A percentile compares a stretch with the other conserved stretches of the same genome.
phyloP scores from a whole-genome alignment of 2,329 filamentous ascomycete genomes.

The Cladosporium sp. region DNA sequence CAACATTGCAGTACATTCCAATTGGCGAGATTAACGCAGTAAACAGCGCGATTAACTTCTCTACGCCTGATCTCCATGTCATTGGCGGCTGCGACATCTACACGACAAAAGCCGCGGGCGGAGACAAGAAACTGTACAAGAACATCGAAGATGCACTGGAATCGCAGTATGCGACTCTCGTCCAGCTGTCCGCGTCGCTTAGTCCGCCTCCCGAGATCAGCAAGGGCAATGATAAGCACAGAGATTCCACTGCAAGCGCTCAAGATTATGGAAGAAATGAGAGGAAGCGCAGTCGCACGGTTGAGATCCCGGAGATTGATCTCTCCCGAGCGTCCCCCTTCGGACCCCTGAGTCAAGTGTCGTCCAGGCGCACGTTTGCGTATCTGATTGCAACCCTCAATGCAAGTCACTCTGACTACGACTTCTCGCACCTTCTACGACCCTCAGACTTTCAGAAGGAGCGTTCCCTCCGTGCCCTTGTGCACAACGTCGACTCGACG shows the following conservation, averaged over 20 bases:
- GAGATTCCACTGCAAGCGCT: slow-evolving; percentile 55
- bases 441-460: slow-evolving; percentile 87
- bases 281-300: slow-evolving; percentile 22
- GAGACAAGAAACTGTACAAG: slow-evolving; percentile 96
- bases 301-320: slow-evolving; percentile 43
- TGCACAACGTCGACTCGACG: slow-evolving; percentile 80
- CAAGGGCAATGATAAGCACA: slow-evolving; percentile 24
- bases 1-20: slow-evolving; percentile 68
- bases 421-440: slow-evolving; percentile 87
- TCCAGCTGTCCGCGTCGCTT: slow-evolving; percentile 79
- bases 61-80: slow-evolving; percentile 85
- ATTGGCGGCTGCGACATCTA: slow-evolving; percentile 93
- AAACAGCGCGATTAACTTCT: slow-evolving; percentile 89
- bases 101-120: slow-evolving; percentile 90
- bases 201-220: slow-evolving; percentile 56
- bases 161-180: slow-evolving; percentile 80
- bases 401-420: slow-evolving; percentile 91
- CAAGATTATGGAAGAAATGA: slow-evolving; percentile 28
- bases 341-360: slow-evolving; percentile 79
- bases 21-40: slow-evolving; percentile 87
- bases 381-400: slow-evolving; percentile 96
- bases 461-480: slow-evolving; percentile 70
- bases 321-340: slow-evolving; percentile 86
- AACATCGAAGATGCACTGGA: slow-evolving; percentile 88
- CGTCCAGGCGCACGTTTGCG: slow-evolving; percentile 85